Evolutionary conservation across 768 basidiomycete genomes (phyloP).

Genomic region (Kwoniella heveanensis): DNA sequence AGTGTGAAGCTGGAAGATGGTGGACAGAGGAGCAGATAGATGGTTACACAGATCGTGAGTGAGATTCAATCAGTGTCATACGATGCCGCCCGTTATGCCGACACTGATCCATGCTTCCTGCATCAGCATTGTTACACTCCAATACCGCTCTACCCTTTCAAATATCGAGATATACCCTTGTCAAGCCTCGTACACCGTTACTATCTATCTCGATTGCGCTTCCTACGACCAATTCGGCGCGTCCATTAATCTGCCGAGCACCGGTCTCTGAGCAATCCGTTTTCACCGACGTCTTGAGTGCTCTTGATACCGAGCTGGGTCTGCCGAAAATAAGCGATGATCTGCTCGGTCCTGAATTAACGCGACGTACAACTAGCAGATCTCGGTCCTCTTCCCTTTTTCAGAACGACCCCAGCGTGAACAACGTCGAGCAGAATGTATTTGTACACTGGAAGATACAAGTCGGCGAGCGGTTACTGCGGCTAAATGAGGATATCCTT

Average conservation of each 20-base stretch:
- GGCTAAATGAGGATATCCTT: background rate
- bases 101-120: background rate
- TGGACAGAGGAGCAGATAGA: slow-evolving; percentile 34
- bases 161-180: slow-evolving; percentile 18
- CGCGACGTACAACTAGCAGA: background rate
- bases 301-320: slow-evolving; percentile 22
- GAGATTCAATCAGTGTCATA: slow-evolving; percentile 9
- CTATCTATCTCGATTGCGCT: slow-evolving; percentile 19
- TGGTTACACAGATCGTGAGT: slow-evolving; percentile 25
- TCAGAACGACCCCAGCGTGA: background rate
- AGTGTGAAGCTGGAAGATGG: slow-evolving; percentile 21
- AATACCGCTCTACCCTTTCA: background rate
- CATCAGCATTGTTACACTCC: slow-evolving; percentile 7
- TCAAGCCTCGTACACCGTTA: slow-evolving; percentile 25
- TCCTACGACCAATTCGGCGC: slow-evolving; percentile 26
- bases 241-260: slow-evolving; percentile 5
- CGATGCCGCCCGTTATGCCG: too few relatives aligned
- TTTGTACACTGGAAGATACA: slow-evolving; percentile 5
- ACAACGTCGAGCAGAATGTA: background rate
- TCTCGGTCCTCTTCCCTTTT: slow-evolving; percentile 14
- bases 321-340: slow-evolving; percentile 24
- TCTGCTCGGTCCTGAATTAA: slow-evolving; percentile 3
- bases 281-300: slow-evolving; percentile 15
- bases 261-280: slow-evolving; percentile 8
- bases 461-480: background rate